Conservation (phyloP, 345 rosid species). For the Eutrema yunnanense region DNA sequence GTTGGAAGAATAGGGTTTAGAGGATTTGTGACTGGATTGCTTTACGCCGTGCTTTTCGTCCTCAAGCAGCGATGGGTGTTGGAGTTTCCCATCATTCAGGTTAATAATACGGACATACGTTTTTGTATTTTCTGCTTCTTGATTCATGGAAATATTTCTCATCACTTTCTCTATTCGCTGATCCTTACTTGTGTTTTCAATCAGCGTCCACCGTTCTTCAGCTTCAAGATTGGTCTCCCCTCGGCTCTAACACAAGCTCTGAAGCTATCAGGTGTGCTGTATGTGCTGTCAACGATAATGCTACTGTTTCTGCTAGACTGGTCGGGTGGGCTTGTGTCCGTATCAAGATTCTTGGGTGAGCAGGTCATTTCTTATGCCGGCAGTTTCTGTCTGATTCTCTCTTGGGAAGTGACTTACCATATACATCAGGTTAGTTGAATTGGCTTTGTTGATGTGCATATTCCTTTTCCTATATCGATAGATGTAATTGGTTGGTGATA, state of each 20-base stretch:
- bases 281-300: slow-evolving; percentile 42
- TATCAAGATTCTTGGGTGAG: slow-evolving; percentile 43
- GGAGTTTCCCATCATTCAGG: slow-evolving; percentile 93
- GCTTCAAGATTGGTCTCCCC: slow-evolving; percentile 85
- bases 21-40: slow-evolving; percentile 63
- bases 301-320: slow-evolving; percentile 37
- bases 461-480: not conserved
- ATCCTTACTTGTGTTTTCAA: slow-evolving; percentile 4
- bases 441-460: not conserved
- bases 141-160: not conserved
- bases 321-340: slow-evolving; percentile 32
- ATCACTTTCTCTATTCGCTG: not conserved
- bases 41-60: slow-evolving; percentile 47
- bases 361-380: slow-evolving; percentile 52
- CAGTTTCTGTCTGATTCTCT: slow-evolving; percentile 53
- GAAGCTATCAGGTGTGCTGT: slow-evolving; percentile 50
- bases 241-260: slow-evolving; percentile 46
- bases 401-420: slow-evolving; percentile 88
- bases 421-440: slow-evolving; percentile 61
- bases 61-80: slow-evolving; percentile 64
- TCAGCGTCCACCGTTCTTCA: slow-evolving; percentile 78
- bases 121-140: not conserved
- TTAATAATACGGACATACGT: not conserved
- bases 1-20: slow-evolving; percentile 49
- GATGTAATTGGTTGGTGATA: not conserved